A percentile compares a stretch with the other conserved stretches of the same genome.
phyloP scores from a whole-genome alignment of 345 rosid genomes.

The Citrus cavaleriei region DNA sequence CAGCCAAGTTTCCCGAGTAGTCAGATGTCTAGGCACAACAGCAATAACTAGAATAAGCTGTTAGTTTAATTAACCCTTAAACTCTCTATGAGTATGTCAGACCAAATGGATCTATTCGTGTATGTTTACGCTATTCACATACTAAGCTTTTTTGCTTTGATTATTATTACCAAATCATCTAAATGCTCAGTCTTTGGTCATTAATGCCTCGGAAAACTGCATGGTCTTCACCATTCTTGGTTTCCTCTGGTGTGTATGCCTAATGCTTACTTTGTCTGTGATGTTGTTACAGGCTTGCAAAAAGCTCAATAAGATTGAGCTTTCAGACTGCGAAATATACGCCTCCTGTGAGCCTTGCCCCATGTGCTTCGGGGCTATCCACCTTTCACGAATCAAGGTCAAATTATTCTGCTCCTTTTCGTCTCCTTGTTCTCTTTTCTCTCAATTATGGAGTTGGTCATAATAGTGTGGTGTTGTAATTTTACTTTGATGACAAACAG shows the following conservation, averaged over 20 bases:
- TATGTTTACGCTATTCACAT: not conserved
- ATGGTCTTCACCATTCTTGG: not conserved
- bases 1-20: not conserved
- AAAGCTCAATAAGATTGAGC: constrained; percentile 53
- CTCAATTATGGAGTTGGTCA: not conserved
- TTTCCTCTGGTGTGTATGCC: not conserved
- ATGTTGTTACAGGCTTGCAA: constrained; percentile 48
- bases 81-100: not conserved
- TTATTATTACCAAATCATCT: not conserved
- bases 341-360: constrained; percentile 75
- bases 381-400: constrained; percentile 59
- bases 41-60: not conserved
- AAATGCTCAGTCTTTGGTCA: not conserved
- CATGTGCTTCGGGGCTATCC: constrained; percentile 73
- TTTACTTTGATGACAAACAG: constrained; percentile 20
- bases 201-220: not conserved
- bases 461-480: not conserved
- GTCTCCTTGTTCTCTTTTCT: not conserved
- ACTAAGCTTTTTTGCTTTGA: not conserved
- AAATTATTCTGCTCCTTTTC: not conserved
- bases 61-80: not conserved
- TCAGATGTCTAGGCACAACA: not conserved
- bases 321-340: constrained; percentile 59
- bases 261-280: not conserved
- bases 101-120: not conserved